Evolutionary conservation across 1,139 yeast genomes (phyloP).

Genomic region (Geotrichum reessii): DNA sequence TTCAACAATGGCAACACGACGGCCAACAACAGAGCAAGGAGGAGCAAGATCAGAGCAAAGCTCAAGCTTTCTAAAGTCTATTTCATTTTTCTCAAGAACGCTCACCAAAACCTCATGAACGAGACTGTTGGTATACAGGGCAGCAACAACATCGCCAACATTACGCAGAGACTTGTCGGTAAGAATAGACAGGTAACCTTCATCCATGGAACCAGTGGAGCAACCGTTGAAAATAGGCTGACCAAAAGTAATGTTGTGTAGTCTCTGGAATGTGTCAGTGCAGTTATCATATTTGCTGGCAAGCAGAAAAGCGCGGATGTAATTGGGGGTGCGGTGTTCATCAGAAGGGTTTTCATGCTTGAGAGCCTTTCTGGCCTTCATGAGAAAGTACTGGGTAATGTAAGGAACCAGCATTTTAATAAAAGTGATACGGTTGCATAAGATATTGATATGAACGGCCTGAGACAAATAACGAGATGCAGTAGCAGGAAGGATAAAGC

Average conservation of each 20-base stretch:
- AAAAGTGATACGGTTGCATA: constrained; percentile 18
- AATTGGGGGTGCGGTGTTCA: constrained; percentile 20
- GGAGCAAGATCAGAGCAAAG: constrained; percentile 31
- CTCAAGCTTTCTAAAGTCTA: constrained; percentile 24
- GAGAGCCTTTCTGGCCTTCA: constrained; percentile 21
- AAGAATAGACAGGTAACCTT: constrained; percentile 26
- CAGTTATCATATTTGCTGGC: constrained; percentile 20
- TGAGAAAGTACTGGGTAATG: constrained; percentile 24
- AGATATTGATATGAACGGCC: constrained; percentile 32
- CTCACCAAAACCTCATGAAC: constrained; percentile 28
- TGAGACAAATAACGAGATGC: constrained; percentile 31
- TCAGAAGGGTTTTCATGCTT: constrained; percentile 15
- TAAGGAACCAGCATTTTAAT: constrained; percentile 10
- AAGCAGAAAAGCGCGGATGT: constrained; percentile 22
- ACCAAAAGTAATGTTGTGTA: constrained; percentile 26
- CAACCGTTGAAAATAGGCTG: constrained; percentile 20
- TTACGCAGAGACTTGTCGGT: constrained; percentile 30
- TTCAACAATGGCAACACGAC: constrained; percentile 31
- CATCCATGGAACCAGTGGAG: constrained; percentile 25
- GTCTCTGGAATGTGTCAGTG: constrained; percentile 25
- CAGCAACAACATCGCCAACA: constrained; percentile 32
- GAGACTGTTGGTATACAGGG: constrained; percentile 30
- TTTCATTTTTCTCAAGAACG: constrained; percentile 23
- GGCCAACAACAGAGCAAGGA: constrained; percentile 28
- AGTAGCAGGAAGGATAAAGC: constrained; percentile 29